These are phyloP conservation scores for Huiozyma sinensis DNA, from an alignment of 805 yeast genomes.

Conservation along the genomic window DNA sequence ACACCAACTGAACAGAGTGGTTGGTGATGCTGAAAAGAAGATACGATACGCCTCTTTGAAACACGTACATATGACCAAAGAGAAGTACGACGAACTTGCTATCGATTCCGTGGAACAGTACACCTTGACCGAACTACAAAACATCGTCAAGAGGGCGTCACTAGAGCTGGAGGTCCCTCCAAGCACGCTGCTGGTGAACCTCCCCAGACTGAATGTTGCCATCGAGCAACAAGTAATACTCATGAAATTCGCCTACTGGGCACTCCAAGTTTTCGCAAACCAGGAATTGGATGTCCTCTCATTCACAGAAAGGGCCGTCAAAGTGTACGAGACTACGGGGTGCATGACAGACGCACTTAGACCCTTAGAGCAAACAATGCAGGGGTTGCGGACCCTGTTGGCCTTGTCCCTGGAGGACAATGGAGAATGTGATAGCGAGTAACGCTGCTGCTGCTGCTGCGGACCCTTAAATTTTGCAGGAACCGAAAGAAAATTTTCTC, in stretches of 20 bases:
- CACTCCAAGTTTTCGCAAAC: neutral
- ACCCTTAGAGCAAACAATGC: neutral
- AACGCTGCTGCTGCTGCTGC: no score
- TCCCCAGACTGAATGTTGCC: neutral
- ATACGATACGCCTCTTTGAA: conserved; percentile 2
- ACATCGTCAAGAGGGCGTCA: conserved; percentile 20
- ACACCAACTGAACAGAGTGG: neutral
- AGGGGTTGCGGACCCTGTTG: neutral
- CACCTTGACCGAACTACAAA: conserved; percentile 25
- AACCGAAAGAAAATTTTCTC: no score
- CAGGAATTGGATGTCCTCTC: neutral
- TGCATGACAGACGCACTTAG: neutral
- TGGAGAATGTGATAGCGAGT: neutral
- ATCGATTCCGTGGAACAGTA: conserved; percentile 22
- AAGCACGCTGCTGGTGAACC: neutral
- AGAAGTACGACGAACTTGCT: neutral
- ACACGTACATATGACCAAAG: conserved; percentile 1
- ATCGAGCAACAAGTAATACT: neutral
- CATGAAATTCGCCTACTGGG: neutral
- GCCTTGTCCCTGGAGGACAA: neutral
- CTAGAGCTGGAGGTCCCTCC: neutral
- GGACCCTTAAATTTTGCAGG: no score
- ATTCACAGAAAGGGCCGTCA: conserved; percentile 1
- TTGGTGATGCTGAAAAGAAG: neutral
- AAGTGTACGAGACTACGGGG: conserved; percentile 2